Evolutionary conservation across 305 asterid species (phyloP), one percentile per base, ranked within the genome.

Genomic region (Fraxinus platypoda): DNA sequence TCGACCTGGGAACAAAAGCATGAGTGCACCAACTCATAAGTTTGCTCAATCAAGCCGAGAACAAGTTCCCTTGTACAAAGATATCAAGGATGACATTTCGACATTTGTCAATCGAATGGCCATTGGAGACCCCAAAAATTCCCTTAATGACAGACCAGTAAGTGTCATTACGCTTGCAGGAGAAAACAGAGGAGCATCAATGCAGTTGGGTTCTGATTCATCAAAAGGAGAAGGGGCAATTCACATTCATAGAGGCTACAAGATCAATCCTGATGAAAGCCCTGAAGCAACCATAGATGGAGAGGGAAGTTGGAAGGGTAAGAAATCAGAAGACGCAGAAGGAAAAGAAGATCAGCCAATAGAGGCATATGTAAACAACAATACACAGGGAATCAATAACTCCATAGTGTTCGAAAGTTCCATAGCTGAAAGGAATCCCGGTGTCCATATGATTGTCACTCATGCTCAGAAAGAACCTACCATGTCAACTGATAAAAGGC

Each of bases 121-220:
- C 35, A 25, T 34, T 31, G 89, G 89, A 54, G 90, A 89, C 78
- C 77, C 85, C 35, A 83, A 83, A 79, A 78, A 25, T 3, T 43
- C 86, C 83, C 37, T 19, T n/a, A 76, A 85, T 23, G 92, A 87
- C 57, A 88, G 68, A 76, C 86, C 88, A 9, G 87, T 87, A 41
- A 89, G 91, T 34, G 93, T 94, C 46, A 89, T 96, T 81, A 94
- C 97, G 35, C 94, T 96, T 75, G 97, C 98, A 17, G 99, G 98
- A 71, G 98, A 96, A 78, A 96, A 93, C 62, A 87, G 94, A 83
- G 99, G 99, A 37, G 97, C 98, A 17, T 86, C 92, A 4, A 91
- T 94, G 98, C 95, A 93, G 38, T 83, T 92, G 79, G 94, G 97
- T 76, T 76, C 93, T 5, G 90, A 85, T 34, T 80, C 94, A 54